These are phyloP conservation scores for Aspergillus sp. DNA, from an alignment of 2,329 filamentous ascomycete species.

Conservation along the genomic window DNA sequence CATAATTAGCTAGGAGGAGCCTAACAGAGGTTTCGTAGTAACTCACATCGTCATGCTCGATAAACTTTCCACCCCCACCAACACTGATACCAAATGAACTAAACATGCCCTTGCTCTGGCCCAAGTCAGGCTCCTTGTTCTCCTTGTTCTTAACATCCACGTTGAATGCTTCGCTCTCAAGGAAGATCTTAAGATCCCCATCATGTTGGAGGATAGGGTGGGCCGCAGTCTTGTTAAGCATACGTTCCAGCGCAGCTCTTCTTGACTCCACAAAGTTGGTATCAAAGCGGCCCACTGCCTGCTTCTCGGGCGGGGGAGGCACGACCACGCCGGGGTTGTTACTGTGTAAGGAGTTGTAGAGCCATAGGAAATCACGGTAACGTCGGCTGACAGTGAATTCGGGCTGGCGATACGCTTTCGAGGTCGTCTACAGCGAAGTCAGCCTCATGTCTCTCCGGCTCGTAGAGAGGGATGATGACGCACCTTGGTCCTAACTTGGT, in stretches of 20 bases:
- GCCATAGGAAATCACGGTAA: constrained; percentile 96
- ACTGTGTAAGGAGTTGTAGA: constrained; percentile 89
- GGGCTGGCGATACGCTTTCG: constrained; percentile 88
- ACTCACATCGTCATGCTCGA: constrained; percentile 93
- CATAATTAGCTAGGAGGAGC: not conserved
- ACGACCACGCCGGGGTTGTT: constrained; percentile 96
- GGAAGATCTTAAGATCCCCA: constrained; percentile 88
- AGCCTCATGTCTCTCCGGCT: constrained; percentile 3
- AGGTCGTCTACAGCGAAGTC: constrained; percentile 68
- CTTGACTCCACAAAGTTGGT: constrained; percentile 94
- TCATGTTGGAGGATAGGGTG: constrained; percentile 93
- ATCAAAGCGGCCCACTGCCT: constrained; percentile 94
- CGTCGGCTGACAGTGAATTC: constrained; percentile 92
- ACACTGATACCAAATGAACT: constrained; percentile 79
- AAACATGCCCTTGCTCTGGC: constrained; percentile 91
- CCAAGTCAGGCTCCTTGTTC: constrained; percentile 78
- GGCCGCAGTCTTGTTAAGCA: constrained; percentile 92
- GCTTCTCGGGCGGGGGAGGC: constrained; percentile 94
- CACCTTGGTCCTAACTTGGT: constrained; percentile 91
- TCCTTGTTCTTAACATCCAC: constrained; percentile 98
- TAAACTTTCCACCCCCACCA: constrained; percentile 78
- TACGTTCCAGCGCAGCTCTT: constrained; percentile 87
- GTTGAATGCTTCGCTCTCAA: constrained; percentile 95
- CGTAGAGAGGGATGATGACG: constrained; percentile 12
- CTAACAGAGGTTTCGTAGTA: not conserved